Evolutionary conservation across 345 rosid genomes (phyloP).

Genomic region (Excoecaria cochinchinensis): DNA sequence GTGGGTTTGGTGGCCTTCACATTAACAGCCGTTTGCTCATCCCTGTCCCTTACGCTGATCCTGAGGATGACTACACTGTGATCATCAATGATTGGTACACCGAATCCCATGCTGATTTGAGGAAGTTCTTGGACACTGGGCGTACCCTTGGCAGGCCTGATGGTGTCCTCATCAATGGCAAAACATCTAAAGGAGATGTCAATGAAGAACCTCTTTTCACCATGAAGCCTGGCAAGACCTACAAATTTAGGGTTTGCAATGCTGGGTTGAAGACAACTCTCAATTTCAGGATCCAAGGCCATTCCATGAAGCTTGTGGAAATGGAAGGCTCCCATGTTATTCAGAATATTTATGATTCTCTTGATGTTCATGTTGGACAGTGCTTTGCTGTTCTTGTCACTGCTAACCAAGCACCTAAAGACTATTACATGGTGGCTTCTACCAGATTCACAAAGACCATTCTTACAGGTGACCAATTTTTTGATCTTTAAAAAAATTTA

Average conservation of each 20-base stretch:
- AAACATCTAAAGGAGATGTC: conserved; percentile 14
- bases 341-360: conserved; percentile 21
- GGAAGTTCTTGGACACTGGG: conserved; percentile 18
- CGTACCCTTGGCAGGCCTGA: conserved; percentile 21
- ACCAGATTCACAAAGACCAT: conserved; percentile 19
- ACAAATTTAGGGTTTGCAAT: conserved; percentile 28
- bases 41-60: conserved; percentile 28
- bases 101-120: conserved; percentile 11
- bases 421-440: conserved; percentile 29
- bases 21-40: conserved; percentile 27
- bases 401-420: conserved; percentile 21
- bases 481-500: no score
- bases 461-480: neutral
- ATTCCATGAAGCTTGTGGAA: conserved; percentile 25
- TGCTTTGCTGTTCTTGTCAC: conserved; percentile 25
- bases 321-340: conserved; percentile 27
- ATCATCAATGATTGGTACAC: conserved; percentile 23
- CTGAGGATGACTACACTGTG: conserved; percentile 29
- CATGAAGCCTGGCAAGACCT: conserved; percentile 27
- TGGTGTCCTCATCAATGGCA: conserved; percentile 27
- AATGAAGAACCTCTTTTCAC: conserved; percentile 28
- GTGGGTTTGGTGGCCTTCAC: conserved; percentile 27
- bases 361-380: conserved; percentile 26
- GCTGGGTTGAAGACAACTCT: conserved; percentile 22
- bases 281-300: conserved; percentile 27